These are phyloP conservation scores for Ricinus communis DNA, from an alignment of 345 rosid genomes.

Conservation along the genomic window DNA sequence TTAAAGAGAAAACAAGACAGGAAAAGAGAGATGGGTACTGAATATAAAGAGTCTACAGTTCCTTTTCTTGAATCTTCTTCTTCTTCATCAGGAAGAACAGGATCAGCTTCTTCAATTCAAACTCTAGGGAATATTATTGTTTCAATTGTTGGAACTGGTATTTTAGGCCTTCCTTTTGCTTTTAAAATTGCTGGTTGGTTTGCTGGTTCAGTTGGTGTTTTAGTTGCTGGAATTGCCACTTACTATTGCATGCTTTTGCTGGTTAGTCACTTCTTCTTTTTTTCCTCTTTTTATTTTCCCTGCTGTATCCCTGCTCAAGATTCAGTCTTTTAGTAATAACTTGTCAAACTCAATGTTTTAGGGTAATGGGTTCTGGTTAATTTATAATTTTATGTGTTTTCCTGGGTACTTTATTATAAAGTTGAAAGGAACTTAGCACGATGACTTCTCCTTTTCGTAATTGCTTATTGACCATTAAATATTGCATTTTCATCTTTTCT, in stretches of 20 bases:
- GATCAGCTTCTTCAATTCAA: conserved; percentile 65
- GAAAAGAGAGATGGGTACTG: conserved; percentile 12
- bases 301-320: background rate
- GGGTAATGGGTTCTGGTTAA: background rate
- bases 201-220: conserved; percentile 67
- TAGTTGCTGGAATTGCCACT: conserved; percentile 58
- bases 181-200: conserved; percentile 90
- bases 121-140: conserved; percentile 88
- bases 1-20: background rate
- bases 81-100: conserved; percentile 5
- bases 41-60: background rate
- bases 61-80: conserved; percentile 18
- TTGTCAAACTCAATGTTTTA: background rate
- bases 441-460: background rate
- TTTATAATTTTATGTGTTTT: background rate
- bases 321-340: background rate
- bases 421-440: background rate
- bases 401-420: background rate
- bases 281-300: background rate
- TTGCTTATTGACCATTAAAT: background rate
- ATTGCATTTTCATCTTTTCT: background rate
- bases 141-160: conserved; percentile 88
- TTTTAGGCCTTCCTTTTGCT: conserved; percentile 88
- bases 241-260: conserved; percentile 95
- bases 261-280: conserved; percentile 45